A percentile compares a stretch with the other conserved stretches of the same genome.
Evolutionary conservation across 1,139 yeast species (phyloP).

Genomic region (Pichia cactophila): DNA sequence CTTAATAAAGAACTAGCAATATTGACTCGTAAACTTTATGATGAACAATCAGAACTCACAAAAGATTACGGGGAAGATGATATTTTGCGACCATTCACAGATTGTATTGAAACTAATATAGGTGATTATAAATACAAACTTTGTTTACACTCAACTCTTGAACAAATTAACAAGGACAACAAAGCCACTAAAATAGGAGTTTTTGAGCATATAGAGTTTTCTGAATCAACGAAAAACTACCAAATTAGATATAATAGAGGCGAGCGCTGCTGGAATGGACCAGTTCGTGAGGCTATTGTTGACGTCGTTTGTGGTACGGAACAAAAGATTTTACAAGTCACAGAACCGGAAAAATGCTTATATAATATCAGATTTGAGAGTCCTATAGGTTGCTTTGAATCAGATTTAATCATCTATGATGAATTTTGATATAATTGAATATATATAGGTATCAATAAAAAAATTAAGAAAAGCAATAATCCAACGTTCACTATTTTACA

Average conservation of each 20-base stretch:
- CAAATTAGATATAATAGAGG: constrained; percentile 52
- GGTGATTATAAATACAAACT: constrained; percentile 70
- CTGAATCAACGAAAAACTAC: constrained; percentile 26
- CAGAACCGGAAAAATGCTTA: constrained; percentile 86
- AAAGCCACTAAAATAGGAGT: constrained; percentile 47
- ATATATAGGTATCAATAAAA: neutral
- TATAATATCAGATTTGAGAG: constrained; percentile 56
- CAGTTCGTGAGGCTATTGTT: constrained; percentile 63
- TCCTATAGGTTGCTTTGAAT: constrained; percentile 60
- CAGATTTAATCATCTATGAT: constrained; percentile 5
- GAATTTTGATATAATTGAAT: neutral
- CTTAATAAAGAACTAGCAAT: constrained; percentile 12
- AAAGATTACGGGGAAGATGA: constrained; percentile 55
- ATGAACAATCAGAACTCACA: constrained; percentile 20
- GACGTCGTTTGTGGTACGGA: constrained; percentile 60
- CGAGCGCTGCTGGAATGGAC: constrained; percentile 95
- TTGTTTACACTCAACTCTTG: constrained; percentile 49
- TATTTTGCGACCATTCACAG: constrained; percentile 48
- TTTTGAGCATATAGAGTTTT: constrained; percentile 31
- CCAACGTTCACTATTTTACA: constrained; percentile 33
- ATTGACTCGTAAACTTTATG: constrained; percentile 20
- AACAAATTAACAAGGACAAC: constrained; percentile 46
- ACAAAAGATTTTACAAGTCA: constrained; percentile 51
- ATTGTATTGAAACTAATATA: constrained; percentile 41
- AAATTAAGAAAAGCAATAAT: no score